A percentile compares a stretch with the other conserved stretches of the same genome.
Conservation (phyloP, 805 yeast genomes). For the Wickerhamomyces mucosus region DNA sequence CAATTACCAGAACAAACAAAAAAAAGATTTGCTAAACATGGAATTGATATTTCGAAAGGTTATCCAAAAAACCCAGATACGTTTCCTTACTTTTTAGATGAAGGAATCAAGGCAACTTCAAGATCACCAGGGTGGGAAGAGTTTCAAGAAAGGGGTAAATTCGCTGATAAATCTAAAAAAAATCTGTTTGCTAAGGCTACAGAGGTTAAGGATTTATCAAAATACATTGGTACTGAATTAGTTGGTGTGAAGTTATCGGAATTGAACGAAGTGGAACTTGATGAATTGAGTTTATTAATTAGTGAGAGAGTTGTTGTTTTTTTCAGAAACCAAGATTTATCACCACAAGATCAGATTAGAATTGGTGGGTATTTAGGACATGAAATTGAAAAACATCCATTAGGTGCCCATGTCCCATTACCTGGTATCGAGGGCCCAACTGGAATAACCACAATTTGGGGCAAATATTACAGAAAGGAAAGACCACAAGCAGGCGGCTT, state of each 20-base stretch:
- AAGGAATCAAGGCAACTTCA: conserved; percentile 27
- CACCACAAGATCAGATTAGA: conserved; percentile 11
- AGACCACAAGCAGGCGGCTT: conserved; percentile 1
- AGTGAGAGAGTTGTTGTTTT: conserved; percentile 44
- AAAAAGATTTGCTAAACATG: conserved; percentile 24
- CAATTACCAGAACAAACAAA: conserved; percentile 19
- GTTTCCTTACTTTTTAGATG: conserved; percentile 31
- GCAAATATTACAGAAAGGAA: conserved; percentile 18
- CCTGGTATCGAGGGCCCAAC: conserved; percentile 12
- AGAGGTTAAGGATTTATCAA: conserved; percentile 33
- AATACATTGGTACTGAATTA: conserved; percentile 41
- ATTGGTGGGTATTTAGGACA: conserved; percentile 18
- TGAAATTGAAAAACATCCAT: conserved; percentile 32
- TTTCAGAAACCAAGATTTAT: conserved; percentile 20
- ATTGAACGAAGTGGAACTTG: conserved; percentile 32
- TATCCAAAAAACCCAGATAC: conserved; percentile 31
- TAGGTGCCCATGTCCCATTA: conserved; percentile 24
- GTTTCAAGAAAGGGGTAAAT: conserved; percentile 26
- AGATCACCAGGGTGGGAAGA: conserved; percentile 22
- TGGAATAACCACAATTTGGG: conserved; percentile 31
- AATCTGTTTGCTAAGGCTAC: conserved; percentile 31
- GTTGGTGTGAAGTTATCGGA: conserved; percentile 36
- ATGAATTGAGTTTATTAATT: conserved; percentile 37
- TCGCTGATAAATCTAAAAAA: conserved; percentile 34
- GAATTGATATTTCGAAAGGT: conserved; percentile 29